phyloP scores from a whole-genome alignment of 2,329 filamentous ascomycete species.

The Diplodia seriata region DNA sequence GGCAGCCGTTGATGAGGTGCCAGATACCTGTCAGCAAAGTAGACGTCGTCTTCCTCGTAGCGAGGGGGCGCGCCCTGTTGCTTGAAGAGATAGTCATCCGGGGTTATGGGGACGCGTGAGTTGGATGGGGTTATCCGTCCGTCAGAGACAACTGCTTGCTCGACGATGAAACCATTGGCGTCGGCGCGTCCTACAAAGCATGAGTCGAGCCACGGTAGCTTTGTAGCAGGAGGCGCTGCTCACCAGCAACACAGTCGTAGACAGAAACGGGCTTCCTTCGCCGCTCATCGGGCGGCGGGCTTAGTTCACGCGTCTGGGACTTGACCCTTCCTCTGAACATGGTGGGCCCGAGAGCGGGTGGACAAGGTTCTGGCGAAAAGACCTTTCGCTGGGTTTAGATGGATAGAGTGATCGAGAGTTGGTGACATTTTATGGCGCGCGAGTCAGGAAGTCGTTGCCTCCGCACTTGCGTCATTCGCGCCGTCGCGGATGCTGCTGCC shows the following conservation, averaged over 20 bases:
- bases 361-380: not conserved
- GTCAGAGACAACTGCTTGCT: conserved; percentile 44
- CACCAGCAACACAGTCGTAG: conserved; percentile 72
- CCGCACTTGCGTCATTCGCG: conserved; percentile 6
- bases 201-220: not conserved
- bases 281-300: not conserved
- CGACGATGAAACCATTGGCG: conserved; percentile 51
- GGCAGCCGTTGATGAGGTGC: conserved; percentile 64
- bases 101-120: conserved; percentile 58
- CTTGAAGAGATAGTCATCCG: conserved; percentile 75
- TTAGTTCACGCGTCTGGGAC: not conserved
- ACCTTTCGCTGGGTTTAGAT: not conserved
- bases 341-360: not conserved
- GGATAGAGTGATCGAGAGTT: not conserved
- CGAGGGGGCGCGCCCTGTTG: conserved; percentile 68
- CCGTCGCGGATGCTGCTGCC: not conserved
- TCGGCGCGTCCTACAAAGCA: conserved; percentile 58
- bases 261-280: conserved; percentile 59
- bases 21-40: conserved; percentile 68
- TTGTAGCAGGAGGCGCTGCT: not conserved
- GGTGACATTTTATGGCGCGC: not conserved
- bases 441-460: conserved; percentile 12
- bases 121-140: conserved; percentile 39
- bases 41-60: conserved; percentile 74
- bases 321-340: not conserved